phyloP scores from a whole-genome alignment of 371 early-diverging fungal species.

The Cokeromyces recurvatus region DNA sequence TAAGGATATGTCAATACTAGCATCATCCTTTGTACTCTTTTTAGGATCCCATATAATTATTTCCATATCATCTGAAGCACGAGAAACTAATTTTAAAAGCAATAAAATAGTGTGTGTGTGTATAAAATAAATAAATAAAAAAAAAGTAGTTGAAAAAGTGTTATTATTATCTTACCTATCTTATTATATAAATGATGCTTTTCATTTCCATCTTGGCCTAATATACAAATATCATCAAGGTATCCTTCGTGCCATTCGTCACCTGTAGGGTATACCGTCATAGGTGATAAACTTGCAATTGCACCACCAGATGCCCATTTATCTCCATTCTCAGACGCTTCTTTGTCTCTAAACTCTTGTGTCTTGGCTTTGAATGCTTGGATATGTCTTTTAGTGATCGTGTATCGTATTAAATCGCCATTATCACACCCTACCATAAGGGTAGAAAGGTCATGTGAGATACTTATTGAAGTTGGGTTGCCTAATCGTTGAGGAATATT shows the following conservation, averaged over 20 bases:
- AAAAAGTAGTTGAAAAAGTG: too few species aligned
- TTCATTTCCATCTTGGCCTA: slow-evolving; percentile 22
- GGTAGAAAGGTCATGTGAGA: slow-evolving; percentile 20
- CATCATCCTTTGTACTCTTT: slow-evolving; percentile 31
- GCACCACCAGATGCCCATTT: neutral
- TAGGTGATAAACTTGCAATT: slow-evolving; percentile 3
- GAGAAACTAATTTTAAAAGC: slow-evolving; percentile 37
- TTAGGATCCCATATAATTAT: slow-evolving; percentile 33
- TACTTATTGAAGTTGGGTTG: slow-evolving; percentile 23
- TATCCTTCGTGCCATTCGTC: slow-evolving; percentile 60
- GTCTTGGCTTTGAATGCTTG: neutral
- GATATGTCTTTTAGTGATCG: slow-evolving; percentile 1
- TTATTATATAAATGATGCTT: slow-evolving; percentile 7
- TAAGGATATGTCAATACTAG: slow-evolving; percentile 27
- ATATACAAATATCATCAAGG: slow-evolving; percentile 47
- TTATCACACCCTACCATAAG: slow-evolving; percentile 29
- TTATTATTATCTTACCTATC: slow-evolving; percentile 18
- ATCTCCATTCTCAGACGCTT: neutral
- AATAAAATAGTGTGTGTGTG: neutral
- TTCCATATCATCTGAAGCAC: slow-evolving; percentile 38
- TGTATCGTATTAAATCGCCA: slow-evolving; percentile 27
- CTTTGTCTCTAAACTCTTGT: neutral
- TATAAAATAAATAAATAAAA: neutral
- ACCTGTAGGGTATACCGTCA: slow-evolving; percentile 38
- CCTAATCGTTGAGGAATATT: too few species aligned